Percentiles rank a stretch among this genome's conserved stretches.
Conservation (phyloP, 2,329 filamentous ascomycete species). For the Bipolaris victoriae region DNA sequence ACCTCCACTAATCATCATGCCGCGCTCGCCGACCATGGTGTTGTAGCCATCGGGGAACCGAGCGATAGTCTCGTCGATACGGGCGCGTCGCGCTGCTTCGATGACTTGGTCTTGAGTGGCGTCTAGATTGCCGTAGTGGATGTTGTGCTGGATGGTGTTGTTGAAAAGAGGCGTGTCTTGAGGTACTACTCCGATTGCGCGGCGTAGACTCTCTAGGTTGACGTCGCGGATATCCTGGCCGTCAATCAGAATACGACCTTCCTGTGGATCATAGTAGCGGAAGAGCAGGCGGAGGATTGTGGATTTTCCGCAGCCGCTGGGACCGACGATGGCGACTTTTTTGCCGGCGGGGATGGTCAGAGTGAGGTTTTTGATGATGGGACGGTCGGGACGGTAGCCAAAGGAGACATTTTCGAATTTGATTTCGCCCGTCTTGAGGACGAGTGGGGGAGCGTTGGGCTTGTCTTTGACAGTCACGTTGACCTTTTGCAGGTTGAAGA, state of each 20-base stretch:
- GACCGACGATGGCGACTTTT: constrained; percentile 94
- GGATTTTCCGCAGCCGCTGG: constrained; percentile 94
- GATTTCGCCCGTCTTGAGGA: constrained; percentile 83
- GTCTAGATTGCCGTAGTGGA: constrained; percentile 84
- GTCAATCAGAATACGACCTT: constrained; percentile 86
- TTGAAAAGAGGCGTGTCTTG: constrained; percentile 98
- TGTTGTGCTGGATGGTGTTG: constrained; percentile 94
- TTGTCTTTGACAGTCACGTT: constrained; percentile 85
- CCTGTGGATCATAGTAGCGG: constrained; percentile 89
- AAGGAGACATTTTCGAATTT: constrained; percentile 94
- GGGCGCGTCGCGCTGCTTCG: constrained; percentile 79
- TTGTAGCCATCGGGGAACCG: constrained; percentile 86
- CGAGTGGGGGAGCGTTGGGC: constrained; percentile 73
- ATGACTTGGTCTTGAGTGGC: constrained; percentile 75
- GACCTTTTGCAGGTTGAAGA: constrained; percentile 97
- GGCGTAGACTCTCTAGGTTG: constrained; percentile 79
- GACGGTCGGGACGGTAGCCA: constrained; percentile 84
- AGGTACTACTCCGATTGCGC: constrained; percentile 90
- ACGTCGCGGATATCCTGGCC: constrained; percentile 90
- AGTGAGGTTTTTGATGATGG: constrained; percentile 82
- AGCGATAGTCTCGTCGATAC: constrained; percentile 76
- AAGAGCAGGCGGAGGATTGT: constrained; percentile 90
- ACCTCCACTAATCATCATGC: constrained; percentile 95
- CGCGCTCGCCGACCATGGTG: constrained; percentile 90
- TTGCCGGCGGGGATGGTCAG: constrained; percentile 93